phyloP scores from a whole-genome alignment of 2,329 filamentous ascomycete species.

The Beauveria varroae region DNA sequence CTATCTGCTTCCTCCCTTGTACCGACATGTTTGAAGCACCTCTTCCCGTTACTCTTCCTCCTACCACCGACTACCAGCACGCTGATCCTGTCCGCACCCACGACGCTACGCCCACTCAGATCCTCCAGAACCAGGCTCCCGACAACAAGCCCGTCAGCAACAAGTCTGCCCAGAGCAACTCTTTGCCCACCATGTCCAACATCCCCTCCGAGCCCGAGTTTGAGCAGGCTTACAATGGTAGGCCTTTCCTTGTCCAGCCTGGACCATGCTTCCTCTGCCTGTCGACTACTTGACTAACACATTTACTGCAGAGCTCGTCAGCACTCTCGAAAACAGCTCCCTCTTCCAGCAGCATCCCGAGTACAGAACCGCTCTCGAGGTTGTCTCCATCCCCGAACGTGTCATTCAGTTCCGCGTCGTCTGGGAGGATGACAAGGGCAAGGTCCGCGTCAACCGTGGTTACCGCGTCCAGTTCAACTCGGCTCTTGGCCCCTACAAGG shows the following conservation, averaged over 20 bases:
- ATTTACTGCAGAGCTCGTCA: constrained; percentile 66
- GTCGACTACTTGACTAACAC: background rate
- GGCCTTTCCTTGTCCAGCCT: background rate
- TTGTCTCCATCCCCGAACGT: constrained; percentile 88
- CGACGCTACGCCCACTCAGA: constrained; percentile 4
- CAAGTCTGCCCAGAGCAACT: constrained; percentile 9
- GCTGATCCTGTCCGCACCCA: constrained; percentile 1
- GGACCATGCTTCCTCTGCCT: background rate
- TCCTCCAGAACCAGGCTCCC: constrained; percentile 9
- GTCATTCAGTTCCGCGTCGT: constrained; percentile 94
- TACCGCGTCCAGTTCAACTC: constrained; percentile 99
- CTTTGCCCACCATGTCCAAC: constrained; percentile 59
- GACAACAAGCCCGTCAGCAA: constrained; percentile 9
- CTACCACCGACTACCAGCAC: constrained; percentile 2
- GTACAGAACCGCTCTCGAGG: constrained; percentile 82
- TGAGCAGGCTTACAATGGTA: constrained; percentile 96
- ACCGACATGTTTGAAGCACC: constrained; percentile 4
- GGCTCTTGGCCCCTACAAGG: constrained; percentile 95
- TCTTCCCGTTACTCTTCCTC: constrained; percentile 8
- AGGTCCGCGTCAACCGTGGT: constrained; percentile 86
- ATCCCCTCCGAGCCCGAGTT: constrained; percentile 89
- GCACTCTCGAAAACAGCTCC: constrained; percentile 86
- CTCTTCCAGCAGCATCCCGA: constrained; percentile 93
- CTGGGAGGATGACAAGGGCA: constrained; percentile 91
- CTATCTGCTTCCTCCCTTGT: background rate